A percentile compares a stretch with the other conserved stretches of the same genome.
phyloP scores from a whole-genome alignment of 441 rosid species.

The Breynia disticha region DNA sequence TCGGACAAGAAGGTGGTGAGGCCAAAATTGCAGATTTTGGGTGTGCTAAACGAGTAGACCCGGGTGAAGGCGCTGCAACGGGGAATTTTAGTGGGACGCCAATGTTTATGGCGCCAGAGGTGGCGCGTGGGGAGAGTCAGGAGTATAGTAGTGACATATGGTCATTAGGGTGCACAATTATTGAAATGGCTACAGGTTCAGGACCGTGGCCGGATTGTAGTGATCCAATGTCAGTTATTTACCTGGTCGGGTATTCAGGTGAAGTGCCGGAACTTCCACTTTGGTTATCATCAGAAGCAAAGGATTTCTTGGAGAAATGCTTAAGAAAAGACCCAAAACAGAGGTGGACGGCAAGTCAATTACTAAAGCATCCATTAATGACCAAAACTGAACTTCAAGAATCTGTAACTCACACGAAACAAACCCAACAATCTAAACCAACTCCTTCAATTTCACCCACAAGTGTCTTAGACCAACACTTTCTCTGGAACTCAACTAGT shows the following conservation, averaged over 20 bases:
- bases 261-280: slow-evolving; percentile 46
- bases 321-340: slow-evolving; percentile 43
- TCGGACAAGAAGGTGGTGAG: slow-evolving; percentile 44
- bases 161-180: slow-evolving; percentile 59
- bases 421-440: slow-evolving; percentile 21
- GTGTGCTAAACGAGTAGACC: slow-evolving; percentile 40
- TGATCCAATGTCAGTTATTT: slow-evolving; percentile 42
- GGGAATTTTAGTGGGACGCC: slow-evolving; percentile 43
- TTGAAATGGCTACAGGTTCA: slow-evolving; percentile 64
- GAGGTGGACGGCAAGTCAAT: slow-evolving; percentile 56
- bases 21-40: slow-evolving; percentile 71
- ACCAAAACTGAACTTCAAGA: neutral
- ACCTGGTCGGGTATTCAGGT: slow-evolving; percentile 47
- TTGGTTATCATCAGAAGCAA: slow-evolving; percentile 45
- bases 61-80: slow-evolving; percentile 6
- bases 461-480: slow-evolving; percentile 48
- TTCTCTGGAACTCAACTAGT: slow-evolving; percentile 37
- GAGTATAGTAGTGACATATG: slow-evolving; percentile 51
- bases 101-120: slow-evolving; percentile 79
- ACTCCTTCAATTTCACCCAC: slow-evolving; percentile 58
- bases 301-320: slow-evolving; percentile 70
- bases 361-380: slow-evolving; percentile 54
- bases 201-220: slow-evolving; percentile 33
- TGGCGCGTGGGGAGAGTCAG: slow-evolving; percentile 75
- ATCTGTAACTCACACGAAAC: slow-evolving; percentile 16